These are phyloP conservation scores for Gremmenia infestans DNA, from an alignment of 2,329 filamentous ascomycete genomes.

Conservation along the genomic window DNA sequence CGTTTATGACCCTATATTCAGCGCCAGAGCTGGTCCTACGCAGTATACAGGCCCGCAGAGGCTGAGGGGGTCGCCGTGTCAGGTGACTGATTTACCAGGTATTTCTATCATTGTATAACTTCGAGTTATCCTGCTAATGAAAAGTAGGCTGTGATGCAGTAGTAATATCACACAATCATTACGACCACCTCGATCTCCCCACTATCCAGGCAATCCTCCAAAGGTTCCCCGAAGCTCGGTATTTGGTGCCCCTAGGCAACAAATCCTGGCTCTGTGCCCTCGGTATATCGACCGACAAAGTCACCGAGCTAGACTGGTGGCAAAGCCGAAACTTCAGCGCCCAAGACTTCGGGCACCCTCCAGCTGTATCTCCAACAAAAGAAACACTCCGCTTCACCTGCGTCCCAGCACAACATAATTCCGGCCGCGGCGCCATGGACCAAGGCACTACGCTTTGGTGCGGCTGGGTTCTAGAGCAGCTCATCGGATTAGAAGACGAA, in stretches of 20 bases:
- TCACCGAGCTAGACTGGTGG: conserved; percentile 95
- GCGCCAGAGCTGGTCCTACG: conserved; percentile 19
- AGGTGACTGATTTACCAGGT: conserved; percentile 68
- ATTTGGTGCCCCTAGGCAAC: conserved; percentile 80
- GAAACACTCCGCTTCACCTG: conserved; percentile 44
- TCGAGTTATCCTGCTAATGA: too few species aligned
- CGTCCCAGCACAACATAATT: conserved; percentile 78
- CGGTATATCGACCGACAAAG: conserved; percentile 56
- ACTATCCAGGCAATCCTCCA: conserved; percentile 66
- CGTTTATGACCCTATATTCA: conserved; percentile 24
- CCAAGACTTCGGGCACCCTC: conserved; percentile 22
- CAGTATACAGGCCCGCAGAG: conserved; percentile 56
- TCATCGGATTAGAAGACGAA: conserved; percentile 11
- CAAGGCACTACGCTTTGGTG: conserved; percentile 76
- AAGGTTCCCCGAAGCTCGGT: conserved; percentile 73
- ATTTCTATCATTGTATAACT: background rate
- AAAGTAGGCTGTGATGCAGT: conserved; percentile 53
- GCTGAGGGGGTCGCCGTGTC: conserved; percentile 70
- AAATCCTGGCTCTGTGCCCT: conserved; percentile 69
- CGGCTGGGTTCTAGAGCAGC: conserved; percentile 66
- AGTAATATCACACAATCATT: conserved; percentile 82
- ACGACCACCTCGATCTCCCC: conserved; percentile 78
- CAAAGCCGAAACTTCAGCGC: conserved; percentile 68
- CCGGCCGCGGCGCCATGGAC: conserved; percentile 60
- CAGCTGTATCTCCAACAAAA: conserved; percentile 57